Base-by-base conservation (phyloP, 2,329 filamentous ascomycete species). In the Pezicula radicicola region DNA sequence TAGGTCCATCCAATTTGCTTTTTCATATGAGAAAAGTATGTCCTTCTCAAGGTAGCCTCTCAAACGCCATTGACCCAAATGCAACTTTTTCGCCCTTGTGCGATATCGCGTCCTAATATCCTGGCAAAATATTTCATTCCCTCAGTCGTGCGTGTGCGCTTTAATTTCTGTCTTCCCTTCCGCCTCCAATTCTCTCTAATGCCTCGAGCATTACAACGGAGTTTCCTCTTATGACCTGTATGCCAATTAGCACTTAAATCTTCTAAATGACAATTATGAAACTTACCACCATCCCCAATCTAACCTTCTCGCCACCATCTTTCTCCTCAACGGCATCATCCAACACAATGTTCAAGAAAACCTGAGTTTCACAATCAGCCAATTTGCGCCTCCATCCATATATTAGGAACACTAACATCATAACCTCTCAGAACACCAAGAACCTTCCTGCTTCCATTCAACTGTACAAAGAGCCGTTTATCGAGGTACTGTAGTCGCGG, bases 121-220 rank as follows among this genome's bases (percentile, higher is more conserved):
- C 40, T 13, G 18, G 18, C 13, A 13, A 18, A 10, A 47, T 16
- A 13, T 33, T 21, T 35, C 27, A 15, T 52, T 41, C 16, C 33
- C 37, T 6, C 25, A 39, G 42, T 8, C 16, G 16, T 46, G 27
- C 28, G 43, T 47, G 25, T 37, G 28, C 42, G 27, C 49, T 42
- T 44, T 51, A 54, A 51, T 48, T 53, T 55, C 63, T 60, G 58
- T 85, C 80, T 39, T 66, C 64, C 55, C 64, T 54, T 64, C 83
- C 80, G 53, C 82, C 81, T 56, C 81, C 83, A 60, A 89, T 87
- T 64, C 85, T 77, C 68, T 85, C 82, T 52, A 89, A 72, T 9
- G 85, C 90, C 74, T 99, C 95, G 51, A 99, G 83, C 93, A 99
- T 97, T 51, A 99, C 92, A 25, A 99, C 92, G 2, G 93, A 96